A percentile compares a stretch with the other conserved stretches of the same genome.
Evolutionary conservation across 371 early-diverging fungal genomes (phyloP).

Genomic region (Syncephalastrum racemosum): DNA sequence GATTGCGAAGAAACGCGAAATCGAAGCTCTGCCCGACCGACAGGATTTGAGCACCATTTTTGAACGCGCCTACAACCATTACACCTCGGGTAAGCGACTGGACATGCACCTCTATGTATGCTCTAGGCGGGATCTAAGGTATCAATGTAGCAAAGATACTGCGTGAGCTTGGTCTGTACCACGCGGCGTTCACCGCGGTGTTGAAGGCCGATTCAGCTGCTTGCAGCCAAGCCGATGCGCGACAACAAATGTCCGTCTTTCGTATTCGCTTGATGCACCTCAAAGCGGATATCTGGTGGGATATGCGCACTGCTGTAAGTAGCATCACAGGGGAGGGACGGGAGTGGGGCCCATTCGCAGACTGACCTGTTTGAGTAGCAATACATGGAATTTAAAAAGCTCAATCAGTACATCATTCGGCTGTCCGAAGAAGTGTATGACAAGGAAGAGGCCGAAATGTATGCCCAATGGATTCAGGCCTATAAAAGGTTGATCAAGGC

Average conservation of each 20-base stretch:
- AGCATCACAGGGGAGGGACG: constrained; percentile 2
- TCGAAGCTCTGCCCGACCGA: no score
- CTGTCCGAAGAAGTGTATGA: constrained; percentile 7
- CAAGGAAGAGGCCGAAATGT: not conserved
- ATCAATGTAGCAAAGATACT: constrained; percentile 5
- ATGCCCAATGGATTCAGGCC: not conserved
- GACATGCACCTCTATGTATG: no score
- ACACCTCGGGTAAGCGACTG: no score
- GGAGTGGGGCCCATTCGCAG: no score
- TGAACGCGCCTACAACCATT: no score
- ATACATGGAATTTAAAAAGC: not conserved
- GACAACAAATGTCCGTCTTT: not conserved
- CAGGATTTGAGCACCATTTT: no score
- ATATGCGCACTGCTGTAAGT: constrained; percentile 17
- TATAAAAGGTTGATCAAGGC: no score
- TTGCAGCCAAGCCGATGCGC: not conserved
- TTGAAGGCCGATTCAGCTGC: constrained; percentile 6
- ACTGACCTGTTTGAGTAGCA: no score
- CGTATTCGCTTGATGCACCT: constrained; percentile 18
- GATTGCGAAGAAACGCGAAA: no score
- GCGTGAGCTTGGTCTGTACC: constrained; percentile 9
- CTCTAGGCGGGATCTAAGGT: no score
- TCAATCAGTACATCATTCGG: constrained; percentile 16
- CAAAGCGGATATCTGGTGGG: constrained; percentile 20
- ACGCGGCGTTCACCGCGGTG: constrained; percentile 11